phyloP scores from a whole-genome alignment of 2,329 filamentous ascomycete species.

The Chrysoporthe austroafricana region DNA sequence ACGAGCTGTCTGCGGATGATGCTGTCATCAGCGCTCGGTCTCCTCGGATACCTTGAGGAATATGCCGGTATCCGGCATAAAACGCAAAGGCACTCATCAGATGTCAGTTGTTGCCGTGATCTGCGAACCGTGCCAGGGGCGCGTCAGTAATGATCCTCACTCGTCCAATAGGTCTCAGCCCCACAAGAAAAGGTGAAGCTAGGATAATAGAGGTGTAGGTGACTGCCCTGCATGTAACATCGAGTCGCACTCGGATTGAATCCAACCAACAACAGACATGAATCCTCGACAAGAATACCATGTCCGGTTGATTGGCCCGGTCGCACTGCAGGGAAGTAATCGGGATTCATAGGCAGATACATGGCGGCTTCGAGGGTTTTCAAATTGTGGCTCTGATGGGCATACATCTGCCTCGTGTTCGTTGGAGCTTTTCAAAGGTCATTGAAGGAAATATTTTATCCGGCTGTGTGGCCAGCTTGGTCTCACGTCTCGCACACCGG shows the following conservation, averaged over 20 bases:
- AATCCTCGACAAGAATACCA: background rate
- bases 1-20: background rate
- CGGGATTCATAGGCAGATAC: constrained; percentile 2
- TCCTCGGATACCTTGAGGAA: background rate
- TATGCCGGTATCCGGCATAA: background rate
- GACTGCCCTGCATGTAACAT: constrained; percentile 26
- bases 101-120: background rate
- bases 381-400: background rate
- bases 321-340: constrained; percentile 5
- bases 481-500: constrained; percentile 16
- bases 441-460: constrained; percentile 28
- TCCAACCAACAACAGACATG: constrained; percentile 17
- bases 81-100: background rate
- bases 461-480: constrained; percentile 10
- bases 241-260: constrained; percentile 25
- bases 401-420: background rate
- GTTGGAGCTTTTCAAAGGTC: background rate
- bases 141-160: background rate
- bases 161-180: background rate
- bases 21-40: background rate
- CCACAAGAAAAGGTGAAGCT: background rate
- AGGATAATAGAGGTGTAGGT: constrained; percentile 2
- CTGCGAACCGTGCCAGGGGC: constrained; percentile 1
- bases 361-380: background rate
- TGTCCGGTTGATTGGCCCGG: constrained; percentile 6